phyloP scores from a whole-genome alignment of 495 filamentous ascomycete species.

The Tuber magnatum region DNA sequence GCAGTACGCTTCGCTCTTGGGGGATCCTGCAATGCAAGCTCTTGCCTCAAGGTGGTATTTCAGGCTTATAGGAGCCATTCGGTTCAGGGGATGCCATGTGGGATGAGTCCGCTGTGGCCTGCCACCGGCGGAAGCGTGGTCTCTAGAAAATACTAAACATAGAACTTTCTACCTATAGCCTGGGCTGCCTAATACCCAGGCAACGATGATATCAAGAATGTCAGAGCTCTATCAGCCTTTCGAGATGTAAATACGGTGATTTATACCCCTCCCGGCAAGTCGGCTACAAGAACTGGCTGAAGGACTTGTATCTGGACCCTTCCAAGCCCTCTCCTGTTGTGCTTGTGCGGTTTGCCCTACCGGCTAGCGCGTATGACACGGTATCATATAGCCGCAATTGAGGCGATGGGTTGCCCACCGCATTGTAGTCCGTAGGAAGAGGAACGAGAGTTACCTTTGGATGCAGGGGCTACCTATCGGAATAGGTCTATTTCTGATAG shows the following conservation, averaged over 20 bases:
- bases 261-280: not conserved
- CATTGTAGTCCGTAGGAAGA: not conserved
- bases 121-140: not conserved
- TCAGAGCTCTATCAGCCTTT: no score
- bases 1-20: not conserved
- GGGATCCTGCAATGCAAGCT: not conserved
- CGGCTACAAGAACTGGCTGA: not conserved
- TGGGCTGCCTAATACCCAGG: no score
- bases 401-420: not conserved
- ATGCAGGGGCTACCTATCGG: not conserved
- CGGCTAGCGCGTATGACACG: not conserved
- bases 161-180: not conserved
- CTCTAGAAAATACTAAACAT: not conserved
- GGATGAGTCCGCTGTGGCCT: not conserved
- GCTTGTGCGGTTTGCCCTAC: not conserved
- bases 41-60: not conserved
- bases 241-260: not conserved
- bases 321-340: not conserved
- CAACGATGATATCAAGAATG: no score
- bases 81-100: not conserved
- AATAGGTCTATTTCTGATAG: not conserved
- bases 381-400: not conserved
- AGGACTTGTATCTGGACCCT: not conserved
- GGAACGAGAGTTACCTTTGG: not conserved
- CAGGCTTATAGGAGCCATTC: not conserved